Evolutionary conservation across 2,329 filamentous ascomycete species (phyloP).

Genomic region (Calonectria henricotiae): DNA sequence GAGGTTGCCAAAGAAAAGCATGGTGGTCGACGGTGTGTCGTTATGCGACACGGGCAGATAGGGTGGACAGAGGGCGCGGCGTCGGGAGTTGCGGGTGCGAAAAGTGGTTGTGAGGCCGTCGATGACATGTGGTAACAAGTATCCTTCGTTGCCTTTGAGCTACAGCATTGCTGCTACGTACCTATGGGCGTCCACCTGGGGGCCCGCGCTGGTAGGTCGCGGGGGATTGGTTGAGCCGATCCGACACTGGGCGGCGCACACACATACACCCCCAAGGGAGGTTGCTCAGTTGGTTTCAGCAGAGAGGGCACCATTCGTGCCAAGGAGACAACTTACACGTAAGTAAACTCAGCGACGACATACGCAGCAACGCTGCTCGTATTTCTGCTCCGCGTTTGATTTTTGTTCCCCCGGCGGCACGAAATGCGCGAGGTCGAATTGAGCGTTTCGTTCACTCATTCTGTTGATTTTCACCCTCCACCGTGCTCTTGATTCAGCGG

Average conservation of each 20-base stretch:
- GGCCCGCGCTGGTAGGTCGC: constrained; percentile 41
- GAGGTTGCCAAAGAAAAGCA: constrained; percentile 81
- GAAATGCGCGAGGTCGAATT: constrained; percentile 1
- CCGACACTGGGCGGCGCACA: constrained; percentile 43
- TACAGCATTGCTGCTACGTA: constrained; percentile 29
- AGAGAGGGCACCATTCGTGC: not conserved
- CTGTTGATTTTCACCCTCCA: not conserved
- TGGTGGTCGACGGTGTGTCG: constrained; percentile 56
- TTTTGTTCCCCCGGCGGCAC: not conserved
- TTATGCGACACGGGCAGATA: not conserved
- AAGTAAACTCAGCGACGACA: constrained; percentile 16
- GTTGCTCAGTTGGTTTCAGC: constrained; percentile 1
- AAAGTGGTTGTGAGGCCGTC: constrained; percentile 32
- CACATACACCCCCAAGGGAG: constrained; percentile 24
- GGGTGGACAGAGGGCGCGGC: constrained; percentile 6
- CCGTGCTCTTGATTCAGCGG: not conserved
- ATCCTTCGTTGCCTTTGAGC: not conserved
- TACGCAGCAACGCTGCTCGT: not conserved
- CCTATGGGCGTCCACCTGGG: constrained; percentile 31
- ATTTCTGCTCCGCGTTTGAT: not conserved
- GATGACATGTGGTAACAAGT: constrained; percentile 40
- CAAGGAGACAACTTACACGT: constrained; percentile 25
- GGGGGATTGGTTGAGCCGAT: constrained; percentile 57
- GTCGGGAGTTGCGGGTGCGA: constrained; percentile 26
- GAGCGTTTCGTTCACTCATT: not conserved